Conservation (phyloP, 2,329 filamentous ascomycete genomes). For the Stagonosporopsis tanaceti region DNA sequence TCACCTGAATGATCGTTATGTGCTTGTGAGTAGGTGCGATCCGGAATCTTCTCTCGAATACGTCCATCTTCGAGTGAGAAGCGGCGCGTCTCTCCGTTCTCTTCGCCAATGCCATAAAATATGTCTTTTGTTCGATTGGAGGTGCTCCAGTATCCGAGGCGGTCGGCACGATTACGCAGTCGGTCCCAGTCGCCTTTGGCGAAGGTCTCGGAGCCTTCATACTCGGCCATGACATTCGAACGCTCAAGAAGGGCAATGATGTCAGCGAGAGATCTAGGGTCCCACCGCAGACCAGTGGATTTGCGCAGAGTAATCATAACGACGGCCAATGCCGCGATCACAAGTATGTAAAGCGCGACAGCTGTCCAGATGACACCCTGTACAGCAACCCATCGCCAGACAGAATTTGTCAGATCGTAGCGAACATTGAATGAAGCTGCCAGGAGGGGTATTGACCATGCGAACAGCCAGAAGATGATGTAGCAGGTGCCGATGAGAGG, state of each 20-base stretch:
- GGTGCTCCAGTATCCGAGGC: constrained; percentile 86
- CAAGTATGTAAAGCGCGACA: constrained; percentile 74
- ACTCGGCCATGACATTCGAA: constrained; percentile 79
- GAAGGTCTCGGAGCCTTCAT: constrained; percentile 72
- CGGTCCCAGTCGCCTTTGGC: constrained; percentile 61
- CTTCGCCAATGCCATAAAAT: constrained; percentile 82
- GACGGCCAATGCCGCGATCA: constrained; percentile 65
- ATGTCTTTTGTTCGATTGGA: constrained; percentile 69
- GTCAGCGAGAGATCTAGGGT: constrained; percentile 82
- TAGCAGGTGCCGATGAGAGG: constrained; percentile 72
- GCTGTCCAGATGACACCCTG: constrained; percentile 81
- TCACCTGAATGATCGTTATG: constrained; percentile 44
- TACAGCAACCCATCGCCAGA: constrained; percentile 82
- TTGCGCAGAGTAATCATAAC: constrained; percentile 71
- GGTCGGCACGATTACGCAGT: constrained; percentile 67
- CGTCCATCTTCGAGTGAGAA: constrained; percentile 61
- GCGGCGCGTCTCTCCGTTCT: constrained; percentile 59
- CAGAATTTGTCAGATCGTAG: constrained; percentile 64
- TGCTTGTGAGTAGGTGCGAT: constrained; percentile 23
- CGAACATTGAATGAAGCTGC: constrained; percentile 77
- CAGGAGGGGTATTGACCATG: constrained; percentile 82
- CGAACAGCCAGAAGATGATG: constrained; percentile 76
- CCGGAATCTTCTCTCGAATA: constrained; percentile 56
- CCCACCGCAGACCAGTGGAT: constrained; percentile 83
- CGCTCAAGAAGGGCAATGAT: constrained; percentile 78